Conservation (phyloP, 2,329 filamentous ascomycete species). For the Xylariaceae sp. region DNA sequence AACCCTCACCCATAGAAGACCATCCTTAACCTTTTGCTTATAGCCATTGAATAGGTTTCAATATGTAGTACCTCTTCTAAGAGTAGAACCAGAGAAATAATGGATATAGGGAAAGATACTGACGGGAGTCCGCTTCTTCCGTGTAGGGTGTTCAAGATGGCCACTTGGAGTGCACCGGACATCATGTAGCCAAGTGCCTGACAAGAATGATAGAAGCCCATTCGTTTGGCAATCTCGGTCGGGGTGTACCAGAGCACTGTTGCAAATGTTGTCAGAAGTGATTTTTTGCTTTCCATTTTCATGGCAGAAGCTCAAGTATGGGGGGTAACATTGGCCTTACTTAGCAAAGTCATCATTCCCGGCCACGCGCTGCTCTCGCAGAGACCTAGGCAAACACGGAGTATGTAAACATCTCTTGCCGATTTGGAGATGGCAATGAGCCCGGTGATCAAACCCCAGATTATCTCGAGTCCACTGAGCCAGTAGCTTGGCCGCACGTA, state of each 20-base stretch:
- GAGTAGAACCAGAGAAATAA: too few species aligned
- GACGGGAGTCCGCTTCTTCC: constrained; percentile 47
- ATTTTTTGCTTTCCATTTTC: not conserved
- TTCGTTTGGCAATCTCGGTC: constrained; percentile 52
- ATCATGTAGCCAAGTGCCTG: constrained; percentile 57
- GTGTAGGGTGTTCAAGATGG: constrained; percentile 55
- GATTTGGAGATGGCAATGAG: constrained; percentile 38
- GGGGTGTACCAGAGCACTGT: constrained; percentile 48
- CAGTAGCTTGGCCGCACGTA: constrained; percentile 42
- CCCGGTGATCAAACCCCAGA: constrained; percentile 39
- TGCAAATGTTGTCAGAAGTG: constrained; percentile 15
- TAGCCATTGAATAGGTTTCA: too few species aligned
- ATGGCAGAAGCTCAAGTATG: not conserved
- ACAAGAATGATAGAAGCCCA: constrained; percentile 56
- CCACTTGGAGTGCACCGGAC: constrained; percentile 56
- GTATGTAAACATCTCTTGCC: constrained; percentile 41
- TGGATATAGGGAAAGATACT: not conserved
- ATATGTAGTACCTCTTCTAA: too few species aligned
- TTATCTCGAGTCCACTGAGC: constrained; percentile 39
- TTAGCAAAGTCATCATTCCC: constrained; percentile 48
- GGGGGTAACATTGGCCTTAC: constrained; percentile 24
- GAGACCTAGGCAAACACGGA: constrained; percentile 45
- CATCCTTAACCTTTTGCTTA: too few species aligned
- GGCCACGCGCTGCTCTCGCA: constrained; percentile 46
- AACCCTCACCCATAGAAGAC: not conserved